Base-by-base conservation (phyloP, 1,284 basidiomycete species). In the Clitocybe nebularis region DNA sequence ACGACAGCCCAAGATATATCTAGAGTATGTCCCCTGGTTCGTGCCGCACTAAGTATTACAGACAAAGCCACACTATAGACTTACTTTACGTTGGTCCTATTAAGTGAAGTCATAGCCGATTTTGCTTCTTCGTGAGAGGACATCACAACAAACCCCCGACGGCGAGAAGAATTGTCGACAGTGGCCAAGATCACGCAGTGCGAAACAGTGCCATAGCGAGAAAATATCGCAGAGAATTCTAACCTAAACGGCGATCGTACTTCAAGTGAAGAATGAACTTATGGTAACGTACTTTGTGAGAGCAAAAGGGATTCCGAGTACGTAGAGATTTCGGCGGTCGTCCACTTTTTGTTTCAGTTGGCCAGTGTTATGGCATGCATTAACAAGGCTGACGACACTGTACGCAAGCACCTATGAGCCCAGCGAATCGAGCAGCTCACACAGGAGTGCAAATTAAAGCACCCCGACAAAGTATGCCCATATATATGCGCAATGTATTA, bases 1-100 rank as follows among this genome's bases (percentile, higher is more conserved):
- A 88, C 85, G 21, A 89, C 85, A 13, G 84, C 85, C 84, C 84
- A 88, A 2, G 85, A 88, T 39, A 88, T 75, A 55, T 88, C 85
- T 33, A 88, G 75, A 16, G 71, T 67, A 53, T 84, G 80, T 4
- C 81, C 82, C 52, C 84, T 87, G 10, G 4, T 28, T 36, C 19
- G 16, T 19, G 10, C 9, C 13, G 23, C 11, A 16, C 14, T 25
- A 25, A n/a, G 28, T 9, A 5, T 10, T 23, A 10, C 1, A 29
- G 16, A 29, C 16, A 32, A 23, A 13, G 2, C 4, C 4, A 32
- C 14, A 10, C 9, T 3, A 9, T 11, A 16, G 5, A 26, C 72
- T 53, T 53, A 81, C 84, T 81, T 83, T 50, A 85, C 70, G 51
- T 82, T 77, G 22, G 75, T 80, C 35, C 83, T 76, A 23, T 81